Evolutionary conservation across 176 grass and related monocot species (phyloP), one percentile per base, ranked within the genome.

Genomic region (Hordeum vulgare): DNA sequence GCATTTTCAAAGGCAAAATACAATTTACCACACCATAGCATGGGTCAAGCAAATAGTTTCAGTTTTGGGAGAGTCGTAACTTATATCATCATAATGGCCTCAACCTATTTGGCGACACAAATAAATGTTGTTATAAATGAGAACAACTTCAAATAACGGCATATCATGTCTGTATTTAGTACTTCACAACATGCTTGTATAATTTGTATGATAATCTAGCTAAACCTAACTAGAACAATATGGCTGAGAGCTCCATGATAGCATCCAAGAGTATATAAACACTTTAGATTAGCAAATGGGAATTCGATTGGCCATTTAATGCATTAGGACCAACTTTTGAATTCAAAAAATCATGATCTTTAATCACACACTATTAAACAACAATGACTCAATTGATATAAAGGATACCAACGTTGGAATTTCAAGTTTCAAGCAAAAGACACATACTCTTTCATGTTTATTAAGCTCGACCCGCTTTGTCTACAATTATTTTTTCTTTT

Each of bases 401-500:
- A 18, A 58, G 24, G 25, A 45, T 45, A 79, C 18, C 11, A 10
- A 20, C 3, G 5, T 57, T 57, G 44, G 23, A 35, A 26, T 66
- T 74, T 65, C 15, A 66, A 24, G 23, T 74, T 74, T 75, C 49
- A 31, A 67, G 63, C n/a, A 44, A 23, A 89, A 70, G 34, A 51
- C 6, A 40, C 76, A 74, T 90, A 94, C 94, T 80, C 83, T 94
- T 82, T 97, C 94, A 80, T 87, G 92, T 81, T 89, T 94, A 76
- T 90, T 94, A 71, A 97, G 89, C 85, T 97, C 91, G 84, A 87
- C 91, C 73, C 90, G 91, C 75, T 79, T 94, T 73, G 89, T 85
- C 77, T 94, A 85, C 25, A 97, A 83, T 79, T 97, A 89, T 84
- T 61, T 97, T 79, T 97, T 91, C 76, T 68, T 97, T 79, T 61